Conservation (phyloP, 2,329 filamentous ascomycete genomes). For the Neospermospora avenae region DNA sequence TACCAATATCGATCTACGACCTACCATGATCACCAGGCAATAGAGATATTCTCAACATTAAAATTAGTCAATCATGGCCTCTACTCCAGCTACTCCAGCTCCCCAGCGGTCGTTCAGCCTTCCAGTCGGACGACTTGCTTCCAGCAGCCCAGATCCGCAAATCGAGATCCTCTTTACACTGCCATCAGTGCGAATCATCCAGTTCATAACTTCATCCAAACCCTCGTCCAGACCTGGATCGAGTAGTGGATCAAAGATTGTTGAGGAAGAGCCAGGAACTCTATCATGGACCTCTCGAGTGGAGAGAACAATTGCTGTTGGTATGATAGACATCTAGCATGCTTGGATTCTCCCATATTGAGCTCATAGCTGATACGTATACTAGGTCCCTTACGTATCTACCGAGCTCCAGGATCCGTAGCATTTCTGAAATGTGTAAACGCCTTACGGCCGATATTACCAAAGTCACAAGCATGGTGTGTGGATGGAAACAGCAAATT, state of each 20-base stretch:
- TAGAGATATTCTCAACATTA: slow-evolving; percentile 5
- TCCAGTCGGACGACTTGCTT: slow-evolving; percentile 18
- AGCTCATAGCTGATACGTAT: slow-evolving; percentile 7
- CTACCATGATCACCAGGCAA: slow-evolving; percentile 25
- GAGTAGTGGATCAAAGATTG: slow-evolving; percentile 33
- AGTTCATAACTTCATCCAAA: slow-evolving; percentile 45
- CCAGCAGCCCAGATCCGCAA: slow-evolving; percentile 27
- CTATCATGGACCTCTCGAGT: slow-evolving; percentile 72
- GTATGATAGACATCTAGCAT: slow-evolving; percentile 42
- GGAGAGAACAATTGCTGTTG: slow-evolving; percentile 77
- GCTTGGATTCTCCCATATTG: background rate
- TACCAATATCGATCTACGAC: background rate
- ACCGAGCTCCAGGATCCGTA: slow-evolving; percentile 80
- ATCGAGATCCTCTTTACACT: slow-evolving; percentile 34
- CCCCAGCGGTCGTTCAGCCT: slow-evolving; percentile 28
- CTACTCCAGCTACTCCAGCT: slow-evolving; percentile 15
- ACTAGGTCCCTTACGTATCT: slow-evolving; percentile 72
- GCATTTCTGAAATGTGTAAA: slow-evolving; percentile 84
- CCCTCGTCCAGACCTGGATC: slow-evolving; percentile 19
- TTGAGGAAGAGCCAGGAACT: slow-evolving; percentile 54
- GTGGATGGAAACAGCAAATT: slow-evolving; percentile 83
- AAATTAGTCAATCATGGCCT: slow-evolving; percentile 25
- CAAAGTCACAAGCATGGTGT: slow-evolving; percentile 91
- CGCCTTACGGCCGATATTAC: slow-evolving; percentile 80
- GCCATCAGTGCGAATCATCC: slow-evolving; percentile 42